Percentiles rank a stretch among this genome's conserved stretches.
Evolutionary conservation across 768 basidiomycete species (phyloP).

Genomic region (Mycena vitilis): DNA sequence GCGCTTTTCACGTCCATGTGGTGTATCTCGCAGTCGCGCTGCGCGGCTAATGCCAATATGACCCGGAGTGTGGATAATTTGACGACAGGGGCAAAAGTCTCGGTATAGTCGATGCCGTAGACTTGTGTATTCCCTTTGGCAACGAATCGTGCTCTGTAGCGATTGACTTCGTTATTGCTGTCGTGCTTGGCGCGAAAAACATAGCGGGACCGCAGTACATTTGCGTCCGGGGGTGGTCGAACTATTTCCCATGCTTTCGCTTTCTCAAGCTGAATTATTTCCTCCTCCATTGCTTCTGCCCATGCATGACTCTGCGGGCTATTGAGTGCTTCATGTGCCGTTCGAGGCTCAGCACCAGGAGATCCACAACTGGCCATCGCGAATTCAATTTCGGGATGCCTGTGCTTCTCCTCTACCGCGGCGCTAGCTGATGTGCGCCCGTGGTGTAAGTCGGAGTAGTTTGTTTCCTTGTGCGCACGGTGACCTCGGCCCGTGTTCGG

Average conservation of each 20-base stretch:
- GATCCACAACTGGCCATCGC: background rate
- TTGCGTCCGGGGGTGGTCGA: background rate
- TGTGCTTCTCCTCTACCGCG: background rate
- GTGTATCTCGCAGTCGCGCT: slow-evolving; percentile 26
- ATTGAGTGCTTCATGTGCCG: background rate
- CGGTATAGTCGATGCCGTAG: no score
- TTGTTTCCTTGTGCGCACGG: background rate
- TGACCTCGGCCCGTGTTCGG: background rate
- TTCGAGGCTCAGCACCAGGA: background rate
- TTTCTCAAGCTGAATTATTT: background rate
- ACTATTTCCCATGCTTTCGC: background rate
- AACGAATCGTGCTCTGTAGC: no score
- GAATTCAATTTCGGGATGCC: background rate
- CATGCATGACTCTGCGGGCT: background rate
- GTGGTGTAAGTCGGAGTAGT: background rate
- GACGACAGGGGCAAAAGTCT: background rate
- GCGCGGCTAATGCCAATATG: slow-evolving; percentile 18
- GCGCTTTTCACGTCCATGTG: slow-evolving; percentile 37
- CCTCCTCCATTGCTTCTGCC: background rate
- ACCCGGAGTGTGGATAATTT: background rate
- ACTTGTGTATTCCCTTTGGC: no score
- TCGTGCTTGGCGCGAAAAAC: slow-evolving; percentile 8
- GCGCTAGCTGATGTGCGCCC: background rate
- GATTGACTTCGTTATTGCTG: background rate
- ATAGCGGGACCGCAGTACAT: slow-evolving; percentile 9